Percentiles rank a stretch among this genome's conserved stretches.
Evolutionary conservation across 2,329 filamentous ascomycete genomes (phyloP).

Genomic region (Botryotinia convoluta): DNA sequence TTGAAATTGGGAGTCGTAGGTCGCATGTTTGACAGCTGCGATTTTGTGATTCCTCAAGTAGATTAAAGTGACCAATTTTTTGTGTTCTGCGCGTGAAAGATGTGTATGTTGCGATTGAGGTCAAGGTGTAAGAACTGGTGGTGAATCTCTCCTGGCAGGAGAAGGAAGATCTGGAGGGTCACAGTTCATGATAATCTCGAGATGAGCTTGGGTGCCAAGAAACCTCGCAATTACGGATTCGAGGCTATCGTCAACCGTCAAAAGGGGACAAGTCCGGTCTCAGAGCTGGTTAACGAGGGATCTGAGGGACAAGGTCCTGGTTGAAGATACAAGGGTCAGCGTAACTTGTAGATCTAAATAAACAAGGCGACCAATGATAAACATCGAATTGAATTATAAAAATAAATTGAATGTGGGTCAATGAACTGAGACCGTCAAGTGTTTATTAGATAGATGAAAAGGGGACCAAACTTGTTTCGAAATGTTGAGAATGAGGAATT

Average conservation of each 20-base stretch:
- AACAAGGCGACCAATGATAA: slow-evolving; percentile 28
- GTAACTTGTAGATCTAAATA: slow-evolving; percentile 14
- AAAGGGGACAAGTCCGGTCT: slow-evolving; percentile 16
- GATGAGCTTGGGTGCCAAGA: slow-evolving; percentile 27
- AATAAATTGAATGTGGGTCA: slow-evolving; percentile 12
- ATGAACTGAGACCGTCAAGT: slow-evolving; percentile 6
- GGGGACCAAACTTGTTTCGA: slow-evolving; percentile 14
- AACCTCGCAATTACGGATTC: slow-evolving; percentile 31
- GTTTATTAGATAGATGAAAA: background rate
- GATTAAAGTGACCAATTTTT: background rate
- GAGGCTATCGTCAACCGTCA: slow-evolving; percentile 21
- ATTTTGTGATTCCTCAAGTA: slow-evolving; percentile 16
- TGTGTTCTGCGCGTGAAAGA: background rate
- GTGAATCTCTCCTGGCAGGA: slow-evolving; percentile 39
- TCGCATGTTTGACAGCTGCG: slow-evolving; percentile 38
- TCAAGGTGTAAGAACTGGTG: slow-evolving; percentile 38
- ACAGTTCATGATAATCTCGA: slow-evolving; percentile 39
- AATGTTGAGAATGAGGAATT: background rate
- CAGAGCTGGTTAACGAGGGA: slow-evolving; percentile 14
- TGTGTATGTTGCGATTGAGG: slow-evolving; percentile 17
- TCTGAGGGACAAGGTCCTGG: slow-evolving; percentile 7
- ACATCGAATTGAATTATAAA: slow-evolving; percentile 1
- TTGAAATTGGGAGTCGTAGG: slow-evolving; percentile 46
- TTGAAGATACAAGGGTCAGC: slow-evolving; percentile 15
- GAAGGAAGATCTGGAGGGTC: slow-evolving; percentile 37